Percentiles rank a stretch among this genome's conserved stretches.
phyloP scores from a whole-genome alignment of 306 rosid genomes.

The Calophaca sinica region DNA sequence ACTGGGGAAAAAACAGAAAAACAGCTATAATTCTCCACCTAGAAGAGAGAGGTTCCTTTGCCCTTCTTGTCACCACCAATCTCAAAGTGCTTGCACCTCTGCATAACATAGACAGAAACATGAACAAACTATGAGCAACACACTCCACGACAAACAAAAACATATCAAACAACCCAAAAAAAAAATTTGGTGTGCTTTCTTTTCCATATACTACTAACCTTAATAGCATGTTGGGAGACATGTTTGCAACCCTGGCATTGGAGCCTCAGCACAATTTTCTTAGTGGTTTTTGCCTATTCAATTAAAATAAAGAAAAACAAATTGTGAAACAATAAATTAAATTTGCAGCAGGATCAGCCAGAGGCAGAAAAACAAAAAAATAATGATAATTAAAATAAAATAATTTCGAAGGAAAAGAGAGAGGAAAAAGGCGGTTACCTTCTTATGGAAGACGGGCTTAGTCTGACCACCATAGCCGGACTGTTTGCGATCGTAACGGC shows the following conservation, averaged over 20 bases:
- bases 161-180: neutral
- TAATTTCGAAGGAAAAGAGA: neutral
- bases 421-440: slow-evolving; percentile 32
- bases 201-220: slow-evolving; percentile 46
- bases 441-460: slow-evolving; percentile 68
- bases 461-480: slow-evolving; percentile 72
- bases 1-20: slow-evolving; percentile 10
- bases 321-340: neutral
- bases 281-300: slow-evolving; percentile 64
- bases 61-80: slow-evolving; percentile 74
- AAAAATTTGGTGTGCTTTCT: neutral
- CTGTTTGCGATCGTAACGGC: slow-evolving; percentile 66
- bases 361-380: neutral
- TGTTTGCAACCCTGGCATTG: slow-evolving; percentile 69
- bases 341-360: neutral
- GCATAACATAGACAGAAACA: slow-evolving; percentile 40
- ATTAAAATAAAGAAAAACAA: neutral
- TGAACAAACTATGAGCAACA: neutral
- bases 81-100: slow-evolving; percentile 74
- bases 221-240: slow-evolving; percentile 62
- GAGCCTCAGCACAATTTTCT: slow-evolving; percentile 65
- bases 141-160: neutral
- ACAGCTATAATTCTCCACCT: slow-evolving; percentile 35
- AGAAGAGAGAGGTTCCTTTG: slow-evolving; percentile 67
- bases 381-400: neutral